Evolutionary conservation across 2,329 filamentous ascomycete species (phyloP).

Genomic region (Ilyonectria robusta): DNA sequence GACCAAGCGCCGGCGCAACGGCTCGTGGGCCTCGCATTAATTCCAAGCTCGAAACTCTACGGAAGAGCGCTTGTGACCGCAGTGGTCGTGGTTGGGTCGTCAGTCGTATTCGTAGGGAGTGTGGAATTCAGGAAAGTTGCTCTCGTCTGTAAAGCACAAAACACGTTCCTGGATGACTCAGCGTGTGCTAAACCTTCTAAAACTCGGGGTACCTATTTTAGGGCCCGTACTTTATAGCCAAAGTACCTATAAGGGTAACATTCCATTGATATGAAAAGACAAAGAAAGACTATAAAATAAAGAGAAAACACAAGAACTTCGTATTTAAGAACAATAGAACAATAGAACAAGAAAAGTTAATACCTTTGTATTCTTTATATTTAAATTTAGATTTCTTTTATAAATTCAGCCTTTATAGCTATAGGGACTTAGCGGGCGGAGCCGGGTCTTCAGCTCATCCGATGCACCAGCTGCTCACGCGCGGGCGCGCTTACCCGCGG

Average conservation of each 20-base stretch:
- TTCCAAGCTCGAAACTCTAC: background rate
- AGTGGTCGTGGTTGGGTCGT: background rate
- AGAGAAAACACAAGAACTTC: background rate
- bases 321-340: background rate
- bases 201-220: too few relatives aligned
- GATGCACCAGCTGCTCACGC: background rate
- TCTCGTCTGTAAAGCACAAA: background rate
- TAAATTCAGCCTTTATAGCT: background rate
- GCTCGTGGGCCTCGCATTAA: constrained; percentile 24
- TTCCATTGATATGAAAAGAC: background rate
- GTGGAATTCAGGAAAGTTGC: background rate
- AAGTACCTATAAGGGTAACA: too few relatives aligned
- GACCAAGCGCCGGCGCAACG: constrained; percentile 29
- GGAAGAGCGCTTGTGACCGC: background rate
- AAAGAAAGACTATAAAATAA: background rate
- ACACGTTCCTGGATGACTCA: constrained; percentile 23
- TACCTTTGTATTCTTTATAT: background rate
- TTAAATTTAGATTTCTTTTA: background rate
- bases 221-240: too few relatives aligned
- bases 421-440: background rate
- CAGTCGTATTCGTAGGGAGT: background rate
- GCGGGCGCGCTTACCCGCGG: constrained; percentile 41
- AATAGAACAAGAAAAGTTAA: background rate
- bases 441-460: constrained; percentile 11
- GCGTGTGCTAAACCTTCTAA: background rate